Conservation (phyloP, 192 early-diverging fungal species). For the Martensiomyces pterosporus region DNA sequence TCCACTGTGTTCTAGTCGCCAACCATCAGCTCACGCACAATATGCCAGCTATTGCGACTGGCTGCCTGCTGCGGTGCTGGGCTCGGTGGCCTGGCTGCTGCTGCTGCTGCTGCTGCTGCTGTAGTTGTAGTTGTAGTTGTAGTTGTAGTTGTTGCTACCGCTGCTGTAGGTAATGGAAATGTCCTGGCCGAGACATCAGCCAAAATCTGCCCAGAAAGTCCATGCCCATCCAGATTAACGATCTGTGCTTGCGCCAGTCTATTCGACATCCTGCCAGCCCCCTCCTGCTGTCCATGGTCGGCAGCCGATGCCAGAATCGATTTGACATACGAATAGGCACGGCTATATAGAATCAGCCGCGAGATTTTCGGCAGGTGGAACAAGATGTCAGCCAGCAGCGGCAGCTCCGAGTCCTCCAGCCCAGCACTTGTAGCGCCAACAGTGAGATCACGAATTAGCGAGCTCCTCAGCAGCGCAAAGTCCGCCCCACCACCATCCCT, state of each 20-base stretch:
- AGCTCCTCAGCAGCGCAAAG: too few relatives aligned
- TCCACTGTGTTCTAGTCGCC: slow-evolving; percentile 15
- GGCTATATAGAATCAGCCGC: slow-evolving; percentile 17
- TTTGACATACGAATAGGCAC: slow-evolving; percentile 26
- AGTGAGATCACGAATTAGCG: neutral
- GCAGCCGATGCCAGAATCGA: neutral
- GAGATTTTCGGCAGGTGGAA: neutral
- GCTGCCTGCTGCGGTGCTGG: too few relatives aligned
- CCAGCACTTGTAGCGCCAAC: slow-evolving; percentile 12
- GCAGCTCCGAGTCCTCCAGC: slow-evolving; percentile 10
- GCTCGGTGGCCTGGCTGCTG: too few relatives aligned
- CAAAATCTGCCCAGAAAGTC: slow-evolving; percentile 8
- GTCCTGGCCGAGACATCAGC: too few relatives aligned
- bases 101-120: too few relatives aligned
- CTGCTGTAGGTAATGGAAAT: too few relatives aligned
- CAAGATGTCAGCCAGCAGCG: slow-evolving; percentile 3
- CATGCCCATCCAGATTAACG: slow-evolving; percentile 15
- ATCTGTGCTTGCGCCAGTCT: slow-evolving; percentile 6
- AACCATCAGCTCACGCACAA: slow-evolving; percentile 10
- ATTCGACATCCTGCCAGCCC: neutral
- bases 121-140: slow-evolving; percentile 6
- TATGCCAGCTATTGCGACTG: slow-evolving; percentile 15
- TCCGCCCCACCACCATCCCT: neutral
- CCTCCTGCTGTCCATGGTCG: neutral
- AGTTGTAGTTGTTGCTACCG: neutral